phyloP scores from a whole-genome alignment of 2,329 filamentous ascomycete species.

The Seiridium unicorne region DNA sequence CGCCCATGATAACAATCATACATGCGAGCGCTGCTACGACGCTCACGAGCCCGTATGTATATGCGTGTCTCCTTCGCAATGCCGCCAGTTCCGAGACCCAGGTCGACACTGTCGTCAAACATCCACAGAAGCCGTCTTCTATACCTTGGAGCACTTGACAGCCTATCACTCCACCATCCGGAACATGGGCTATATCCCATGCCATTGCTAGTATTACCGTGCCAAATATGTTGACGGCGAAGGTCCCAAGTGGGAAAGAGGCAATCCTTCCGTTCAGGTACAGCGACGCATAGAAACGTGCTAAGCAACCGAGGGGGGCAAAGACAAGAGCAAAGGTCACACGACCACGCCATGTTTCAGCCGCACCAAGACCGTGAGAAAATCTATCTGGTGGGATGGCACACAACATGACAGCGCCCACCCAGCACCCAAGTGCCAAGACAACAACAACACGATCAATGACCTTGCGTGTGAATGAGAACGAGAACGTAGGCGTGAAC shows the following conservation, averaged over 20 bases:
- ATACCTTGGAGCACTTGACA: conserved; percentile 69
- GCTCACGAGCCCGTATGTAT: conserved; percentile 65
- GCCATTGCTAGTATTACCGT: conserved; percentile 72
- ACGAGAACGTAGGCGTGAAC: conserved; percentile 60
- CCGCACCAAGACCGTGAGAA: conserved; percentile 27
- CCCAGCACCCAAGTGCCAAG: conserved; percentile 73
- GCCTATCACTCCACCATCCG: conserved; percentile 50
- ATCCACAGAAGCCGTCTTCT: conserved; percentile 68
- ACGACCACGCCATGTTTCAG: conserved; percentile 70
- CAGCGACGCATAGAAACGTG: conserved; percentile 71
- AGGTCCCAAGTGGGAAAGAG: conserved; percentile 82
- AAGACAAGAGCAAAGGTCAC: conserved; percentile 78
- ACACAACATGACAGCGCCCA: conserved; percentile 70
- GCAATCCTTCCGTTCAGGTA: conserved; percentile 66
- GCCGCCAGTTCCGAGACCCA: conserved; percentile 61
- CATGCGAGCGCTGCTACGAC: conserved; percentile 56
- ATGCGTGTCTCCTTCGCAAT: conserved; percentile 51
- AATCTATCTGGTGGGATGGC: conserved; percentile 64
- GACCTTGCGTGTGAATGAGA: conserved; percentile 51
- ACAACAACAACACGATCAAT: conserved; percentile 64
- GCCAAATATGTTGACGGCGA: conserved; percentile 76
- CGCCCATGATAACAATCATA: conserved; percentile 72
- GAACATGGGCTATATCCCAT: conserved; percentile 74
- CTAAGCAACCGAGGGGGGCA: conserved; percentile 74
- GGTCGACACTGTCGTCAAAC: conserved; percentile 65